A percentile compares a stretch with the other conserved stretches of the same genome.
These are phyloP conservation scores for Penicillium antarcticum DNA, from an alignment of 495 filamentous ascomycete genomes.

Conservation along the genomic window DNA sequence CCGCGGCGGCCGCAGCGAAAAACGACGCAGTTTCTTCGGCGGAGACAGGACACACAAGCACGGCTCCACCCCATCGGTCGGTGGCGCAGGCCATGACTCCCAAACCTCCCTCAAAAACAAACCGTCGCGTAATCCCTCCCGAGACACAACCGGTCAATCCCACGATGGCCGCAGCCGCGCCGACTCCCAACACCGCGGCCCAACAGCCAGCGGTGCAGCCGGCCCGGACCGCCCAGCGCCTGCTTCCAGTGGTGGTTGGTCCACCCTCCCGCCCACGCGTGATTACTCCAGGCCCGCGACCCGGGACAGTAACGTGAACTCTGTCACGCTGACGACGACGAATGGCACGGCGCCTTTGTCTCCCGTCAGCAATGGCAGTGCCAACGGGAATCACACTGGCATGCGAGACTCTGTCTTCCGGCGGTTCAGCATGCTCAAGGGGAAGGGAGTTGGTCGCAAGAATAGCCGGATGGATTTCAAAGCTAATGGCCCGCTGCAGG, in stretches of 20 bases:
- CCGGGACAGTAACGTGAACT: constrained; percentile 29
- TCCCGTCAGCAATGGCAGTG: constrained; percentile 4
- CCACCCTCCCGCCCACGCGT: constrained; percentile 35
- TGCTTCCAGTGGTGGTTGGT: constrained; percentile 35
- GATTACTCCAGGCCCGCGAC: constrained; percentile 40
- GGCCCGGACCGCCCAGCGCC: constrained; percentile 19
- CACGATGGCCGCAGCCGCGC: constrained; percentile 32
- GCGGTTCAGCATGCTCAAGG: constrained; percentile 45
- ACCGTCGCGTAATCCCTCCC: constrained; percentile 30
- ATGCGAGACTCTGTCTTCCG: constrained; percentile 47
- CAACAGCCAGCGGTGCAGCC: constrained; percentile 15
- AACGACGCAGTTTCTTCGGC: constrained; percentile 43
- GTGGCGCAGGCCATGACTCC: constrained; percentile 25
- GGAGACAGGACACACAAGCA: constrained; percentile 37
- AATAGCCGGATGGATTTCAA: constrained; percentile 44
- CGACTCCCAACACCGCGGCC: constrained; percentile 29
- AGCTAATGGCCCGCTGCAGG: constrained; percentile 27
- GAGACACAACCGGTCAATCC: constrained; percentile 29
- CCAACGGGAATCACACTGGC: constrained; percentile 15
- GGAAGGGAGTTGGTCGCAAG: constrained; percentile 44
- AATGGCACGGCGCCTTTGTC: constrained; percentile 9
- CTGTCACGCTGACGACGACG: constrained; percentile 11
- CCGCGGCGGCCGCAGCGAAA: constrained; percentile 33
- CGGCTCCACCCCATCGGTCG: constrained; percentile 33
- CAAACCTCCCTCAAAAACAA: constrained; percentile 23